Percentiles rank a stretch among this genome's conserved stretches.
Evolutionary conservation across 169 alveolate genomes (phyloP).

Genomic region (Plasmodium malariae): DNA sequence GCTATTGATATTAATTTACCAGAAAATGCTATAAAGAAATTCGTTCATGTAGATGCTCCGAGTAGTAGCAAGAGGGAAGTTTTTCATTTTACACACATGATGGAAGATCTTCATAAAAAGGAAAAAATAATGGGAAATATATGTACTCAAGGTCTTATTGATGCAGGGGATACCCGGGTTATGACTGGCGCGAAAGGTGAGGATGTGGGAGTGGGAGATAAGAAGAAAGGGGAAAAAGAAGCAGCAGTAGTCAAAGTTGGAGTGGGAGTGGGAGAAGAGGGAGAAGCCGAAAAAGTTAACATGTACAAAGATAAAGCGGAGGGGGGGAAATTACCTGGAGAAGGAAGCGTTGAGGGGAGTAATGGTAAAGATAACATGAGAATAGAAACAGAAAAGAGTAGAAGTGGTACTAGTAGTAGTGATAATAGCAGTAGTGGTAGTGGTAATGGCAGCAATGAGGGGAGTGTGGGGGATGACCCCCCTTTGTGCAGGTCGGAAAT

Average conservation of each 20-base stretch:
- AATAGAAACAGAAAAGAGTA: no score
- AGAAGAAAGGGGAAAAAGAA: background rate
- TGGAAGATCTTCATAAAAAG: background rate
- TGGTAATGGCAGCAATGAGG: no score
- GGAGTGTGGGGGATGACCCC: constrained; percentile 4
- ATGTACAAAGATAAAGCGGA: no score
- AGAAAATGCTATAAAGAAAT: constrained; percentile 6
- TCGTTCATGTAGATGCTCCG: background rate
- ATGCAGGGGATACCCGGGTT: no score
- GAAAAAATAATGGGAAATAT: no score
- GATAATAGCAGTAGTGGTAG: no score
- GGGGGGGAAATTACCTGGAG: no score
- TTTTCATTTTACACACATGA: background rate
- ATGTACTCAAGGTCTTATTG: no score
- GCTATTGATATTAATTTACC: constrained; percentile 60
- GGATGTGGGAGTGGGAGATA: background rate
- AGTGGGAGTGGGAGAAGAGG: no score
- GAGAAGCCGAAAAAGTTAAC: no score
- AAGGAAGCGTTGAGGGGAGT: background rate
- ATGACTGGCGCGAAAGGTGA: background rate
- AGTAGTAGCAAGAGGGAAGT: background rate
- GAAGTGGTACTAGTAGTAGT: no score
- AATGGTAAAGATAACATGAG: background rate
- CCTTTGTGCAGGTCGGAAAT: constrained; percentile 33
- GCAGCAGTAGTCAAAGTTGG: no score